Conservation (phyloP, 73 alveolate genomes). For the Paramecium pentaurelia region DNA sequence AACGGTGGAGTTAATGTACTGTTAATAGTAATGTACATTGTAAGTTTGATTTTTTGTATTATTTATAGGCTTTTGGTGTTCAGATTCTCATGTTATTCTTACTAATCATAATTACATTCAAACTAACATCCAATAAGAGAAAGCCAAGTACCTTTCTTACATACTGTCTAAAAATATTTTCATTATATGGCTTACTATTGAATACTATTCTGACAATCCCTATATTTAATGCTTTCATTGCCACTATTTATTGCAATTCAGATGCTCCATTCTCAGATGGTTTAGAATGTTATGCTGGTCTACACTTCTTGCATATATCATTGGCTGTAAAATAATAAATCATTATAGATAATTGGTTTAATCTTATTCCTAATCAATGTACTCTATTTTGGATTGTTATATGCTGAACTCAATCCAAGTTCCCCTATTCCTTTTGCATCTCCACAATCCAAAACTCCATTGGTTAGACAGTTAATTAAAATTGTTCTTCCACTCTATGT, state of each 20-base stretch:
- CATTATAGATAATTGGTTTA: constrained; percentile 19
- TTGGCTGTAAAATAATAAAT: constrained; percentile 22
- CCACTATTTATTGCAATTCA: constrained; percentile 25
- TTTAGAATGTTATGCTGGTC: constrained; percentile 45
- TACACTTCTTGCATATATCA: constrained; percentile 43
- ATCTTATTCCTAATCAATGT: constrained; percentile 28
- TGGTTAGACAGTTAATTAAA: constrained; percentile 30
- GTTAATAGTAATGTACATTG: constrained; percentile 7
- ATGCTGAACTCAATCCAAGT: constrained; percentile 55
- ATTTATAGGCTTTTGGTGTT: constrained; percentile 6
- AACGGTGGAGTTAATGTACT: constrained; percentile 51
- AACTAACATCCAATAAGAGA: neutral
- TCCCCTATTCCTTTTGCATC: constrained; percentile 52
- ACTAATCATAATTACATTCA: constrained; percentile 28
- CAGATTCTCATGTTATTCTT: constrained; percentile 25
- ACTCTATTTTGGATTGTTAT: constrained; percentile 35
- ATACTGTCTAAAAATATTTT: constrained; percentile 32
- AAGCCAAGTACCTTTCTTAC: constrained; percentile 51
- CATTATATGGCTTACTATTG: constrained; percentile 49
- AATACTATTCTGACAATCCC: constrained; percentile 52
- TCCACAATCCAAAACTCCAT: constrained; percentile 50
- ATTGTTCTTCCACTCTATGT: constrained; percentile 45
- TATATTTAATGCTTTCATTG: constrained; percentile 51
- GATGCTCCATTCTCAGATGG: constrained; percentile 34
- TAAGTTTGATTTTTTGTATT: neutral